Conservation (phyloP, 768 basidiomycete species). For the Leucocoprinus leucothites region DNA sequence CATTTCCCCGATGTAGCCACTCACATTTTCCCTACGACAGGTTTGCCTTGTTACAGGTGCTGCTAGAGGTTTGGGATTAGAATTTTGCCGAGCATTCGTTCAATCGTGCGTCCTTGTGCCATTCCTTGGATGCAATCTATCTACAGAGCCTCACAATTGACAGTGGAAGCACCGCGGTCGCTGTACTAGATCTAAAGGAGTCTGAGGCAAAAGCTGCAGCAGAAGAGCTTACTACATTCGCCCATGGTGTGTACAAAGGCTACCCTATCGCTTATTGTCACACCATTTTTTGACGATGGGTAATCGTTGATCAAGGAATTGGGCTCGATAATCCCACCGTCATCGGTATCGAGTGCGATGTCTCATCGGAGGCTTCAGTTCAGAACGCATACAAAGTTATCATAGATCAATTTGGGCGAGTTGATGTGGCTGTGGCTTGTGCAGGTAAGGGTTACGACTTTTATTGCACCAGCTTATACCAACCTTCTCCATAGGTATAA, state of each 20-base stretch:
- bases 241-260: constrained; percentile 18
- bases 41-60: constrained; percentile 93
- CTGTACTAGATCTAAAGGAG: constrained; percentile 78
- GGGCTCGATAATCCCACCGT: constrained; percentile 57
- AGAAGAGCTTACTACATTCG: constrained; percentile 49
- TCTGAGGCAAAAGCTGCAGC: constrained; percentile 67
- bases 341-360: constrained; percentile 83
- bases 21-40: constrained; percentile 30
- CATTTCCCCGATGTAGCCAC: background rate
- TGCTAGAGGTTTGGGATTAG: constrained; percentile 85
- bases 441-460: constrained; percentile 53
- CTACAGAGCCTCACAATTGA: constrained; percentile 1
- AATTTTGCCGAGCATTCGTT: constrained; percentile 88
- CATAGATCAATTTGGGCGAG: constrained; percentile 59
- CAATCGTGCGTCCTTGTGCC: constrained; percentile 57
- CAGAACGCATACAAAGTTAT: constrained; percentile 67
- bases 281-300: background rate
- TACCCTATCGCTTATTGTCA: background rate
- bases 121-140: background rate
- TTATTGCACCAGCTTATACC: constrained; percentile 3
- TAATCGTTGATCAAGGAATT: constrained; percentile 45
- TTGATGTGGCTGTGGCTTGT: constrained; percentile 85
- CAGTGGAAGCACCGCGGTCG: constrained; percentile 80
- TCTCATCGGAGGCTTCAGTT: constrained; percentile 78
- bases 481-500: constrained; percentile 51